Percentiles rank a stretch among this genome's conserved stretches.
Evolutionary conservation across 768 basidiomycete species (phyloP).

Genomic region (Collybiopsis luxurians): DNA sequence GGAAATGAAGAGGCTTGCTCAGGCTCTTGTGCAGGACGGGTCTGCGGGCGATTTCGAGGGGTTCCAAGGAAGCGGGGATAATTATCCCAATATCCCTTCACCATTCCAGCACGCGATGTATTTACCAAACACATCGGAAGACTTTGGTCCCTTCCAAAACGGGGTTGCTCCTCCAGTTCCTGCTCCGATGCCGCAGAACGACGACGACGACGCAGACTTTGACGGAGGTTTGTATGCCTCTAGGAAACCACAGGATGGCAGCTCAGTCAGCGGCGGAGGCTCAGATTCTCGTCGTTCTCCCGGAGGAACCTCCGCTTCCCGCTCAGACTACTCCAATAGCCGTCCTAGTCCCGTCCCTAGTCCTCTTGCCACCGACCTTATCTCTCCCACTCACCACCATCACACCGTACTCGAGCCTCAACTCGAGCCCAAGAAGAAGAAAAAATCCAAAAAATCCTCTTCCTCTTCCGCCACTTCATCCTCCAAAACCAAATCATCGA

Average conservation of each 20-base stretch:
- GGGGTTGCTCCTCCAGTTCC: no score
- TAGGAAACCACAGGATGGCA: constrained; percentile 22
- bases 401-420: constrained; percentile 2
- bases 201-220: constrained; percentile 56
- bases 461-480: constrained; percentile 15
- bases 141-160: constrained; percentile 6
- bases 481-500: constrained; percentile 15
- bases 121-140: constrained; percentile 7
- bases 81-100: constrained; percentile 17
- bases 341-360: constrained; percentile 14
- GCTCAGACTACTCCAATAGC: constrained; percentile 36
- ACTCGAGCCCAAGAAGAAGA: background rate
- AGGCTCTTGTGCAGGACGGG: constrained; percentile 32
- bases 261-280: constrained; percentile 32
- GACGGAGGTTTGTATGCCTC: constrained; percentile 52
- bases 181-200: constrained; percentile 23
- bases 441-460: constrained; percentile 4
- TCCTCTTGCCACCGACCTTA: constrained; percentile 22
- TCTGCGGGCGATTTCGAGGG: constrained; percentile 55
- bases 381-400: constrained; percentile 13
- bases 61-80: constrained; percentile 53
- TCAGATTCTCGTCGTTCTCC: constrained; percentile 66
- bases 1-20: constrained; percentile 38
- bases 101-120: constrained; percentile 18
- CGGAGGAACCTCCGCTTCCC: constrained; percentile 28